Evolutionary conservation across 2,329 filamentous ascomycete genomes (phyloP).

Genomic region (Claviceps monticola): DNA sequence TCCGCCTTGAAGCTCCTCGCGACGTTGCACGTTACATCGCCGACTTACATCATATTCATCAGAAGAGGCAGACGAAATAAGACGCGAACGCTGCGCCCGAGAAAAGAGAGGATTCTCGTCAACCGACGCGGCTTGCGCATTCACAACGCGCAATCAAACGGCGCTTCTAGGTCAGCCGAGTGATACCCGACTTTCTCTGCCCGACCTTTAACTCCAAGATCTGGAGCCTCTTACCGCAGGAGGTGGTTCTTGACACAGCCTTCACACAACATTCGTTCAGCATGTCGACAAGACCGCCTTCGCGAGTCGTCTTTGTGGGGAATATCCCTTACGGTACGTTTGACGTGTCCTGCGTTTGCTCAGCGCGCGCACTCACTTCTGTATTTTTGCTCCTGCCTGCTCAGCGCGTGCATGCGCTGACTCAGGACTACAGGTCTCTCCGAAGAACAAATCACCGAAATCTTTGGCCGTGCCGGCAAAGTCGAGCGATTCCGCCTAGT

Average conservation of each 20-base stretch:
- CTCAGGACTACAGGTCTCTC: constrained; percentile 55
- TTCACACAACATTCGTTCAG: constrained; percentile 3
- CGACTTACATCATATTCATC: not conserved
- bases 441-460: constrained; percentile 90
- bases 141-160: not conserved
- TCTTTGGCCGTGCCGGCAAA: constrained; percentile 79
- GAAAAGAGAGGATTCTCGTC: not conserved
- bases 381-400: not conserved
- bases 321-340: constrained; percentile 67
- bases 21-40: not conserved
- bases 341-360: not conserved
- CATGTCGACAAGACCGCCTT: constrained; percentile 63
- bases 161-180: not conserved
- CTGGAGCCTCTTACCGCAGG: no score
- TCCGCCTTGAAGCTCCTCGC: not conserved
- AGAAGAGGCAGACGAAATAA: not conserved
- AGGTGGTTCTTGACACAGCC: no score
- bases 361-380: not conserved
- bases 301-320: constrained; percentile 70
- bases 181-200: not conserved
- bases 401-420: constrained; percentile 9
- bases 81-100: not conserved
- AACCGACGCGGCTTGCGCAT: not conserved
- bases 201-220: no score
- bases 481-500: constrained; percentile 88